Conservation (phyloP, 192 early-diverging fungal genomes). For the Diversispora epigaea region DNA sequence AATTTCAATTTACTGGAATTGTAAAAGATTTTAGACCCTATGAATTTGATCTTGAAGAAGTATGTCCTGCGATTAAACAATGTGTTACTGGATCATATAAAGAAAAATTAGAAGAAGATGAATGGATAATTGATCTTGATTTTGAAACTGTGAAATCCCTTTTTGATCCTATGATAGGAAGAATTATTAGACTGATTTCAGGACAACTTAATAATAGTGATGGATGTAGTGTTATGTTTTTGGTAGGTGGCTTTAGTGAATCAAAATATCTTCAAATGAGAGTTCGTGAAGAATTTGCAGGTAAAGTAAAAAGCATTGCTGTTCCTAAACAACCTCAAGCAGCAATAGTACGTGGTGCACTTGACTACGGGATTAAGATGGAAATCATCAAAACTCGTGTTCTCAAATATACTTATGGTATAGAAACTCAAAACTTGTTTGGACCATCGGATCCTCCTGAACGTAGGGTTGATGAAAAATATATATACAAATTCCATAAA, state of each 20-base stretch:
- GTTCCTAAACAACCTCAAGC: conserved; percentile 1
- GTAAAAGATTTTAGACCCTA: background rate
- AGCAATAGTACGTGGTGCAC: background rate
- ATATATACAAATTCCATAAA: background rate
- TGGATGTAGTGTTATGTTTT: conserved; percentile 41
- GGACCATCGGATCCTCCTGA: background rate
- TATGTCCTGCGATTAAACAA: conserved; percentile 4
- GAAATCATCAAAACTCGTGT: background rate
- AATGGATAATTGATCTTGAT: conserved; percentile 35
- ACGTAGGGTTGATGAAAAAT: background rate
- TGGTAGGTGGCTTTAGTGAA: too few species aligned
- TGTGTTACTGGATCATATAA: background rate
- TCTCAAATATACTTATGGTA: background rate
- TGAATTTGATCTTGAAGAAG: conserved; percentile 14
- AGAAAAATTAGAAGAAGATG: conserved; percentile 44
- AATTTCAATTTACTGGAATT: background rate
- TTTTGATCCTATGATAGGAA: conserved; percentile 56
- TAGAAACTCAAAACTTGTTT: background rate
- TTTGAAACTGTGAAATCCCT: conserved; percentile 26
- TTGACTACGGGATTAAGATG: background rate
- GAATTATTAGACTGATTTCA: conserved; percentile 50
- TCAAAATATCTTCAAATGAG: background rate
- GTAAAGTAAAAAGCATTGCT: background rate
- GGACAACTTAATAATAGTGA: conserved; percentile 49
- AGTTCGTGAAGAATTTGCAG: conserved; percentile 36